A percentile compares a stretch with the other conserved stretches of the same genome.
These are phyloP conservation scores for Macrotyloma uniflorum DNA, from an alignment of 306 rosid genomes.

Conservation along the genomic window DNA sequence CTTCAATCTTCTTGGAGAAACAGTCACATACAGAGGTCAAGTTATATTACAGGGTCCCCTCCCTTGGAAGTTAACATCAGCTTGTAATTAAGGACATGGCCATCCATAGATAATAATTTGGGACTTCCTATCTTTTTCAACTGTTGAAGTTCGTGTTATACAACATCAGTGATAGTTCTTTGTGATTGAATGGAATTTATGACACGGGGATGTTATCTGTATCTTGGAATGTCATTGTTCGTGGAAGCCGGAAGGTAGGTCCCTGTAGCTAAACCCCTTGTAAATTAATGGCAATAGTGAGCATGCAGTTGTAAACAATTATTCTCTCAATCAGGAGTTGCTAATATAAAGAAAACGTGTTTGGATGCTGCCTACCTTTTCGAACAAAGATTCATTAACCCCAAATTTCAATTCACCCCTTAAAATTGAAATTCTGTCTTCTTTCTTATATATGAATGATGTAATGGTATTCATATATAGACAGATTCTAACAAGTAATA, in stretches of 20 bases:
- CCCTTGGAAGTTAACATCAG: constrained; percentile 3
- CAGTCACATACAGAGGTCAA: constrained; percentile 20
- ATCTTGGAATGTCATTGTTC: constrained; percentile 33
- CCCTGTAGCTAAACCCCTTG: constrained; percentile 30
- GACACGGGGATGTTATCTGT: constrained; percentile 30
- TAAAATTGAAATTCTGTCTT: not conserved
- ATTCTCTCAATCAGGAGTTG: not conserved
- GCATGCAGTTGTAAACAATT: constrained; percentile 4
- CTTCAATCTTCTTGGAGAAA: not conserved
- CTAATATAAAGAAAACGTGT: not conserved
- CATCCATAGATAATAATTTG: constrained; percentile 31
- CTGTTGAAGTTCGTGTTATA: constrained; percentile 16
- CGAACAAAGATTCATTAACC: not conserved
- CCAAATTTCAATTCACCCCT: not conserved
- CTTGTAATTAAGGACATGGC: constrained; percentile 31
- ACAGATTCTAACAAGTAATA: not conserved
- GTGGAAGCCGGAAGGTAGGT: constrained; percentile 25
- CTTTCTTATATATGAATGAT: not conserved
- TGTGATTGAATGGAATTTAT: constrained; percentile 35
- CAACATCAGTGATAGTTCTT: constrained; percentile 34
- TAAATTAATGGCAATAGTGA: constrained; percentile 5
- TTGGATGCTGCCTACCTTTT: not conserved
- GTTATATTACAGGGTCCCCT: constrained; percentile 3
- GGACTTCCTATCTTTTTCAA: constrained; percentile 45
- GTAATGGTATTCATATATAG: not conserved